Evolutionary conservation across 768 basidiomycete species (phyloP).

Genomic region (Cystofilobasidium ferigula): DNA sequence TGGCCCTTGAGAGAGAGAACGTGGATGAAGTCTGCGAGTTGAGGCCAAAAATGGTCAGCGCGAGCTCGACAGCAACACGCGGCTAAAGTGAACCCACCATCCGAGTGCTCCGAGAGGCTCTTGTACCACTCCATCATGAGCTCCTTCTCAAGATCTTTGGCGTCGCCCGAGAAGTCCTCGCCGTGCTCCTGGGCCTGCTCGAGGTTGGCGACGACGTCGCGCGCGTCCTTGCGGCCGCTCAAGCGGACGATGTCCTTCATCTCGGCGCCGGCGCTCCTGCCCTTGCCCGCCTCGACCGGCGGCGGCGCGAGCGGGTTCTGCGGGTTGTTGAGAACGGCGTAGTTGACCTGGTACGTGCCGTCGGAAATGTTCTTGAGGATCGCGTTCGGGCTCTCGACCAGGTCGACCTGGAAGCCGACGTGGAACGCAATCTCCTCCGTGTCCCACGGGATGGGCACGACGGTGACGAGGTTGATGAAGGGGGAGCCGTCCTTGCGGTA

Average conservation of each 20-base stretch:
- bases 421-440: slow-evolving; percentile 67
- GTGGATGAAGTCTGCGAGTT: slow-evolving; percentile 59
- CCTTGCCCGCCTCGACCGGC: slow-evolving; percentile 16
- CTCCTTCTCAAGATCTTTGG: slow-evolving; percentile 8
- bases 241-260: background rate
- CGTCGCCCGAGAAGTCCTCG: background rate
- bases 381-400: slow-evolving; percentile 71
- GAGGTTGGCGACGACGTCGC: background rate
- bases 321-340: slow-evolving; percentile 32
- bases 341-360: slow-evolving; percentile 64
- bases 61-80: slow-evolving; percentile 33
- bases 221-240: slow-evolving; percentile 1
- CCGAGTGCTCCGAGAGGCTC: slow-evolving; percentile 38
- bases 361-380: slow-evolving; percentile 69
- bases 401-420: slow-evolving; percentile 92
- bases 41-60: background rate
- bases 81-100: slow-evolving; percentile 42
- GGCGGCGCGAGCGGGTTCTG: slow-evolving; percentile 19
- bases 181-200: background rate
- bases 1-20: slow-evolving; percentile 85
- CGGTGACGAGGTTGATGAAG: slow-evolving; percentile 81
- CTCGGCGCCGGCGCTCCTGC: slow-evolving; percentile 1
- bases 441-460: slow-evolving; percentile 68
- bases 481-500: slow-evolving; percentile 71
- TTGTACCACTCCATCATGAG: slow-evolving; percentile 25